Base-by-base conservation (phyloP, 768 basidiomycete species). In the button mushroom (Agaricus bisporus) region DNA sequence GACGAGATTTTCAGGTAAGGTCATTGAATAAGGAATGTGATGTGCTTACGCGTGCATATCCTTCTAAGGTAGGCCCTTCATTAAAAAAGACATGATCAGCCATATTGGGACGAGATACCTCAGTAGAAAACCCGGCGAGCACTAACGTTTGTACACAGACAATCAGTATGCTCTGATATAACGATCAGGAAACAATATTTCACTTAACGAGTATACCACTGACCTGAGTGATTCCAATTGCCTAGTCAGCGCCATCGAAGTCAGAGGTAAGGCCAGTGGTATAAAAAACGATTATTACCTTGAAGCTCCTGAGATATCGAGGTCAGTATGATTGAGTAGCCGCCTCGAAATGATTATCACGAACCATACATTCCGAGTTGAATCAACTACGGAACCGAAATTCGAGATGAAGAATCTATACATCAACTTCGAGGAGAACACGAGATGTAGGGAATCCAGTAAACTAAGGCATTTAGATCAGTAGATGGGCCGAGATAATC, bases 371-470 rank as follows among this genome's bases (percentile, higher is more conserved):
- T 56, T 50, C 20, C 11, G 46, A 20, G 45, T 35, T 32, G 52
- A 54, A 1, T 44, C 52, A 14, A 41, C 38, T 2, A 26, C 45
- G 4, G 22, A 10, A 1, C 44, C 52, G 37, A 54, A 54, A 20
- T 54, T 54, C 26, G 17, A 47, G 28, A 54, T 54, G 6, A 54
- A 37, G 28, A 54, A 54, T 3, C 45, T 47, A 28, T 54, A 47
- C 52, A 48, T 47, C 25, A 54, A 12, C 7, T 47, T 17, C 15
- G 38, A 36, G 6, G 52, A 39, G 52, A 54, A 47, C 10, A 54
- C 45, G 28, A 54, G 46, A 39, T 54, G 52, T 2, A 47, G 37
- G 2, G 47, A 18, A 29, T 54, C 52, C 4, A 54, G 37, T 2
- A 48, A 4, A 45, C 52, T 54, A 8, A 22, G 18, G 3, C 28